Evolutionary conservation across 2,329 filamentous ascomycete species (phyloP).

Genomic region (Colletotrichum phormii): DNA sequence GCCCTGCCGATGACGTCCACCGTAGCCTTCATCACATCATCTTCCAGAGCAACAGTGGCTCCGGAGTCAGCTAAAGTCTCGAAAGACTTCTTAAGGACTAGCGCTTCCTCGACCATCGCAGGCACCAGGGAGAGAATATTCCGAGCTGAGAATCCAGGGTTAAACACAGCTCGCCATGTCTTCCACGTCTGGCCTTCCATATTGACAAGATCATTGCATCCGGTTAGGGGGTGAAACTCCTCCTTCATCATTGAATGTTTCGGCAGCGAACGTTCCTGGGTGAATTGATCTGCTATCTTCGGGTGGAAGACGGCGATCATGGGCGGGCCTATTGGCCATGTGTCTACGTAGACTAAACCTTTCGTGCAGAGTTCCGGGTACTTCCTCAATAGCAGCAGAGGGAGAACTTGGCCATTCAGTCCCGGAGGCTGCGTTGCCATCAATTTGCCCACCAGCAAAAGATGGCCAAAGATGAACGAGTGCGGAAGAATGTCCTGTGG

Average conservation of each 20-base stretch:
- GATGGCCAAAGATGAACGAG: conserved; percentile 42
- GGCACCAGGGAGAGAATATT: conserved; percentile 49
- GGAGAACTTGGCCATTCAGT: conserved; percentile 40
- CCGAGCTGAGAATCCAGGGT: conserved; percentile 50
- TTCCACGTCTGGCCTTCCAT: conserved; percentile 44
- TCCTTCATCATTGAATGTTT: conserved; percentile 45
- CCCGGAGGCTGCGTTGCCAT: conserved; percentile 38
- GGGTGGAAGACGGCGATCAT: conserved; percentile 38
- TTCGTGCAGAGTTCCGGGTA: conserved; percentile 38
- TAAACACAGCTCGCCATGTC: conserved; percentile 47
- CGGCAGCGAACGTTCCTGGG: conserved; percentile 38
- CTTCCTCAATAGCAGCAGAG: conserved; percentile 34
- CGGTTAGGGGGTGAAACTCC: conserved; percentile 45
- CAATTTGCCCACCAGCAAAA: conserved; percentile 38
- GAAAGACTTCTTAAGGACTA: conserved; percentile 43
- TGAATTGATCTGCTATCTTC: conserved; percentile 41
- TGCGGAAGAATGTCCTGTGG: conserved; percentile 41
- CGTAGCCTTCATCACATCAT: conserved; percentile 49
- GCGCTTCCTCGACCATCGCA: conserved; percentile 50
- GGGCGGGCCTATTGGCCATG: conserved; percentile 42
- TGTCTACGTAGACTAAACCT: conserved; percentile 42
- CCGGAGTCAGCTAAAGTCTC: not conserved
- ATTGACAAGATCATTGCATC: conserved; percentile 45
- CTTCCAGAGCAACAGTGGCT: conserved; percentile 43
- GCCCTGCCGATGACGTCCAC: conserved; percentile 54